Percentiles rank a stretch among this genome's conserved stretches.
Conservation (phyloP, 805 yeast species). For the Metschnikowia henanensis region DNA sequence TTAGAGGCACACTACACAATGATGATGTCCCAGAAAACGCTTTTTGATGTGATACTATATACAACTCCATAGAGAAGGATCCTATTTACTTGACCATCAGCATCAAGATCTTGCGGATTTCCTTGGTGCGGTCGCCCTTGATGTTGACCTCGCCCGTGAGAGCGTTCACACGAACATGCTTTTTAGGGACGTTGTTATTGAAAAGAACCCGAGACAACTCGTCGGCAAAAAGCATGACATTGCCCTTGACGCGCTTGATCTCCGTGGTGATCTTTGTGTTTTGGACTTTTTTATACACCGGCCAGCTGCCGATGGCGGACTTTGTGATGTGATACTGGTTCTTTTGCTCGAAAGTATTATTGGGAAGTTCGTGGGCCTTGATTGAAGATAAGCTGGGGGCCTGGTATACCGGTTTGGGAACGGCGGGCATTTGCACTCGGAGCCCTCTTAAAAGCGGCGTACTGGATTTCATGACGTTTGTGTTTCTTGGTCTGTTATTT, state of each 20-base stretch:
- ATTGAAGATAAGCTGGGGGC: constrained; percentile 28
- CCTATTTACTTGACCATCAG: constrained; percentile 7
- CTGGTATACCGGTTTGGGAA: constrained; percentile 21
- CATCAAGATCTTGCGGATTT: constrained; percentile 30
- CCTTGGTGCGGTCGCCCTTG: constrained; percentile 39
- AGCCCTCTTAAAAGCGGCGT: constrained; percentile 22
- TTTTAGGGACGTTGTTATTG: constrained; percentile 26
- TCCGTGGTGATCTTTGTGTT: constrained; percentile 71
- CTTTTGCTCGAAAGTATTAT: constrained; percentile 33
- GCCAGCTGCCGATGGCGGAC: constrained; percentile 66
- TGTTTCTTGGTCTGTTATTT: too few species aligned
- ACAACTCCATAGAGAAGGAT: constrained; percentile 1
- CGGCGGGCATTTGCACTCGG: constrained; percentile 20
- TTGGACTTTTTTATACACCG: constrained; percentile 74
- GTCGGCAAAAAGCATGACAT: constrained; percentile 59
- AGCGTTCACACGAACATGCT: constrained; percentile 34
- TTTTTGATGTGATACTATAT: constrained; percentile 1
- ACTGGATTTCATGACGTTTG: constrained; percentile 23
- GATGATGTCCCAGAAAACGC: not conserved
- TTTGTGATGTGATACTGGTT: constrained; percentile 45
- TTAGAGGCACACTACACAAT: too few species aligned
- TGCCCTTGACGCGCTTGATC: constrained; percentile 69
- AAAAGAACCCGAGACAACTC: constrained; percentile 51
- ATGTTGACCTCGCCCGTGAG: constrained; percentile 38
- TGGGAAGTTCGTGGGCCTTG: constrained; percentile 18